Percentiles rank a stretch among this genome's conserved stretches.
Evolutionary conservation across 805 yeast genomes (phyloP).

Genomic region (Saccharomycopsis fibuligera): DNA sequence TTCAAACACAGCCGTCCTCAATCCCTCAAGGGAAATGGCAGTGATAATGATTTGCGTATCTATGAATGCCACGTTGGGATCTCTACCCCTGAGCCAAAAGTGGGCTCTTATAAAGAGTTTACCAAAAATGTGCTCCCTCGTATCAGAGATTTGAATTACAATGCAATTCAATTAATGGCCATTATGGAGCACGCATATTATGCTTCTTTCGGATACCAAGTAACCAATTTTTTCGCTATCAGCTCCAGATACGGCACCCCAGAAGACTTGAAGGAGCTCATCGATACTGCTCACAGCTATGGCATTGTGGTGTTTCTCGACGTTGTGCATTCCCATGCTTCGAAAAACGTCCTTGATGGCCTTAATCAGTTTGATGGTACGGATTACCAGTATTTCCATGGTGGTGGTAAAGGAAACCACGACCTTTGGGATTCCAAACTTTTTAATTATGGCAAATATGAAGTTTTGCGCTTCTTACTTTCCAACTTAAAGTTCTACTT

Average conservation of each 20-base stretch:
- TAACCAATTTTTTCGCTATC: slow-evolving; percentile 84
- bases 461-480: slow-evolving; percentile 79
- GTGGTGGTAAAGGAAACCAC: slow-evolving; percentile 82
- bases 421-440: slow-evolving; percentile 95
- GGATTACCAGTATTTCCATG: slow-evolving; percentile 88
- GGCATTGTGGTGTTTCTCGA: slow-evolving; percentile 85
- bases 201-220: slow-evolving; percentile 97
- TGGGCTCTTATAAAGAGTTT: slow-evolving; percentile 84
- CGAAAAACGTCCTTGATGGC: slow-evolving; percentile 92
- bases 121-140: slow-evolving; percentile 76
- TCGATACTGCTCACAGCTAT: slow-evolving; percentile 85
- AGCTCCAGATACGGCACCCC: slow-evolving; percentile 93
- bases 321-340: slow-evolving; percentile 93
- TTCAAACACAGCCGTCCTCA: slow-evolving; percentile 65
- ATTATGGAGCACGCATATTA: slow-evolving; percentile 98
- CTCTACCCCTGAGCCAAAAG: slow-evolving; percentile 79
- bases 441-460: slow-evolving; percentile 87
- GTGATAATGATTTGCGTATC: slow-evolving; percentile 53
- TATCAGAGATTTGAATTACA: slow-evolving; percentile 79
- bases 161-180: slow-evolving; percentile 94
- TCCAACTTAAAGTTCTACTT: slow-evolving; percentile 79
- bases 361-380: slow-evolving; percentile 91
- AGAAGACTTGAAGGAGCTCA: slow-evolving; percentile 83
- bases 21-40: slow-evolving; percentile 31
- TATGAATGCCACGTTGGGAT: slow-evolving; percentile 97